Evolutionary conservation across 2,329 filamentous ascomycete genomes (phyloP).

Genomic region (Beauveria sp.): DNA sequence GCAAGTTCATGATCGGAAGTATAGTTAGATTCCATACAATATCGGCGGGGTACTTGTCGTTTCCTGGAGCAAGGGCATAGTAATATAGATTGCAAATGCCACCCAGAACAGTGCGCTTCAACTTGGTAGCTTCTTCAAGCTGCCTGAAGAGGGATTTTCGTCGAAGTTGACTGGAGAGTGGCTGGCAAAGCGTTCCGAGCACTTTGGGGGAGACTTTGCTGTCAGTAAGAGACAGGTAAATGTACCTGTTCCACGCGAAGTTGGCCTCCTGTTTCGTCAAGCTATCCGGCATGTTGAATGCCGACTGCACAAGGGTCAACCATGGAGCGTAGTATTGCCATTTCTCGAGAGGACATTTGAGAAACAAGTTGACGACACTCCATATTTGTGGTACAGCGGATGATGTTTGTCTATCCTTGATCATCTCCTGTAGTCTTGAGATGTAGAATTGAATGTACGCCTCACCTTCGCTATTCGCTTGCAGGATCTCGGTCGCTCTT

Average conservation of each 20-base stretch:
- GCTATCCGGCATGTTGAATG: conserved; percentile 72
- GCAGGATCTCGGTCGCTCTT: conserved; percentile 57
- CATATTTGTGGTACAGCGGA: conserved; percentile 77
- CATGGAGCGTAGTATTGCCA: conserved; percentile 72
- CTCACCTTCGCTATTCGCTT: conserved; percentile 41
- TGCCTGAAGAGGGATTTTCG: conserved; percentile 53
- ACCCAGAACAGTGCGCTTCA: conserved; percentile 51
- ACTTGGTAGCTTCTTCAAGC: conserved; percentile 40
- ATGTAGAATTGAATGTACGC: conserved; percentile 65
- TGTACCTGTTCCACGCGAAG: conserved; percentile 76
- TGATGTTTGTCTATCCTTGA: conserved; percentile 44
- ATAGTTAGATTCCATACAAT: conserved; percentile 73
- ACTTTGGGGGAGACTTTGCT: conserved; percentile 41
- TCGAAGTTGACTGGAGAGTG: conserved; percentile 61
- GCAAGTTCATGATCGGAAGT: conserved; percentile 50
- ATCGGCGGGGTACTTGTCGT: conserved; percentile 59
- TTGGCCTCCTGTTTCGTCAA: conserved; percentile 69
- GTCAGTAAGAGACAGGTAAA: conserved; percentile 64
- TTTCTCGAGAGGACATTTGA: conserved; percentile 56
- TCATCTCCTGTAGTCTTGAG: conserved; percentile 59
- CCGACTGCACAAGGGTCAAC: conserved; percentile 71
- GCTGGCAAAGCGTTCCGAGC: conserved; percentile 49
- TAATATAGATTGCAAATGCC: conserved; percentile 77
- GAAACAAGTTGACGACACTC: conserved; percentile 72
- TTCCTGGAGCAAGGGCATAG: conserved; percentile 68